These are phyloP conservation scores for Saccharum hybrid DNA, from an alignment of 202 grass and related monocot genomes.

Conservation along the genomic window DNA sequence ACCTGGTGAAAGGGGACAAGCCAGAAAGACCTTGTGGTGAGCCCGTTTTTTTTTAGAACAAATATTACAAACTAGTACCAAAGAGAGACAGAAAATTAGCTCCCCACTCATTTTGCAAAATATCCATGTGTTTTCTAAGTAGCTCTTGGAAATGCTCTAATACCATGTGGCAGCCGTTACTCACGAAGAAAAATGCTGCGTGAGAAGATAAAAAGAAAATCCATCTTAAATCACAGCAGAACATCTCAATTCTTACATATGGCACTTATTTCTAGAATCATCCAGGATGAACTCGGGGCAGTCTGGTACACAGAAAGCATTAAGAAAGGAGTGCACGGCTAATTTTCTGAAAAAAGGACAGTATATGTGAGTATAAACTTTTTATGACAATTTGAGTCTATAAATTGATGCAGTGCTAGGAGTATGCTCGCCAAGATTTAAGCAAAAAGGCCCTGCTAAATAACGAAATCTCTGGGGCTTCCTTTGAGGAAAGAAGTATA, in stretches of 20 bases:
- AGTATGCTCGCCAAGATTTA: conserved; percentile 1
- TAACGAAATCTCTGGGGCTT: background rate
- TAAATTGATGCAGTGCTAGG: conserved; percentile 7
- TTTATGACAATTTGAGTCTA: background rate
- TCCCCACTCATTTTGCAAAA: no score
- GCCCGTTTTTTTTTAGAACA: no score
- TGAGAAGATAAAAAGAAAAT: background rate
- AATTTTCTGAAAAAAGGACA: background rate
- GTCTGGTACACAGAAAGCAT: no score
- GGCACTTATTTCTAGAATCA: background rate
- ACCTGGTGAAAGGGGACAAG: no score
- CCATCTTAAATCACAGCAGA: no score
- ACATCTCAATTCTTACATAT: background rate
- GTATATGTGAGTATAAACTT: conserved; percentile 3
- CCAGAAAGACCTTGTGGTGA: no score
- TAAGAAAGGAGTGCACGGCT: background rate
- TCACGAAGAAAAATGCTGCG: background rate
- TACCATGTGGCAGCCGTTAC: background rate
- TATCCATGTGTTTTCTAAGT: no score
- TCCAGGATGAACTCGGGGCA: background rate
- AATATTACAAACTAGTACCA: no score
- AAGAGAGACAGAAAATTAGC: no score
- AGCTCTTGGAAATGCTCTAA: no score
- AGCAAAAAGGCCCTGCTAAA: conserved; percentile 18
- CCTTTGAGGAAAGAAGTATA: no score